Evolutionary conservation across 208 protist genomes (phyloP), one percentile per base, ranked within the genome.

Genomic region (Phytomonas sp.): DNA sequence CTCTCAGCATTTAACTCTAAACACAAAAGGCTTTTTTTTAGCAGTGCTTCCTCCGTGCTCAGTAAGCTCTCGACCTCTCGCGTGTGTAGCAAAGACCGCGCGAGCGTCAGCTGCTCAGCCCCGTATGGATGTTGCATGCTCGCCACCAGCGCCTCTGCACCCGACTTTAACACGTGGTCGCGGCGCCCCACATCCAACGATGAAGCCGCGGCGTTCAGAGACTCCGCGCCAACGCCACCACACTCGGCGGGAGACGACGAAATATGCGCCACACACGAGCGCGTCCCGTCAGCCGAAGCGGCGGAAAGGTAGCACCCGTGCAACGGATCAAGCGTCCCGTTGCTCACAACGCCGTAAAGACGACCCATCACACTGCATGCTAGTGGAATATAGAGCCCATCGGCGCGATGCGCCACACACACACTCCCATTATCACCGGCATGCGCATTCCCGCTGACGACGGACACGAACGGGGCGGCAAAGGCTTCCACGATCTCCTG

Each of bases 51-150:
- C 32, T 70, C 63, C 30, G 56, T 67, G 43, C n/a, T 65, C 30
- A 79, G 60, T 32, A 60, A 63, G 9, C 23, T 26, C 66, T 61
- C 68, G n/a, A 62, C 70, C 67, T 79, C 75, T 2, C 75, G 70
- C 11, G 66, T 75, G 70, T 68, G 70, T 2, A 70, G 68, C 63
- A 79, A 65, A 13, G 75, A 74, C 17, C 75, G 70, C 67, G 74
- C 75, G 36, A 79, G 43, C 26, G 7, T 53, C 26, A 79, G 70
- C 29, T 71, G 65, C 63, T 79, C 67, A 31, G 63, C 66, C n/a
- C 65, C 66, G 30, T 71, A 67, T 51, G 4, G 40, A 9, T 23
- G 30, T 20, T 36, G 11, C 4, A 79, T 7, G 43, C 74, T 75
- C 7, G 60, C 33, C 23, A 71, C 75, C 31, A 79, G 53, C 61